Percentiles rank a stretch among this genome's conserved stretches.
Conservation (phyloP, 495 filamentous ascomycete genomes). For the Podospora tetraspora region DNA sequence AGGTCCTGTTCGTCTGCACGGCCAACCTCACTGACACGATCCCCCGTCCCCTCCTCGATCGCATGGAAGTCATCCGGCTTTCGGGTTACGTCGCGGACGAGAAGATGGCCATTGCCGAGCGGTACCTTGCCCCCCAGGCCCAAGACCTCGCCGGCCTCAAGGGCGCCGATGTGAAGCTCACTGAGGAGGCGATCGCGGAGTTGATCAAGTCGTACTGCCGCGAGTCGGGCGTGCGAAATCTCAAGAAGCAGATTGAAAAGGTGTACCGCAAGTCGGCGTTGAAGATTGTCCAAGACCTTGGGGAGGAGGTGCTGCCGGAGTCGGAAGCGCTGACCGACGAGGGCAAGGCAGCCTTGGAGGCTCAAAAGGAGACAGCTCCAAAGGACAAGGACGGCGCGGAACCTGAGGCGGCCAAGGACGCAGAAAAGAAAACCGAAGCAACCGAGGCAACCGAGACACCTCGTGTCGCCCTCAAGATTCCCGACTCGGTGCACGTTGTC, state of each 20-base stretch:
- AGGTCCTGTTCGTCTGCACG: conserved; percentile 98
- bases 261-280: conserved; percentile 95
- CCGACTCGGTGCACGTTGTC: conserved; percentile 76
- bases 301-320: conserved; percentile 79
- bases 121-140: conserved; percentile 84
- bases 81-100: conserved; percentile 97
- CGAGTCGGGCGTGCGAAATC: conserved; percentile 91
- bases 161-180: conserved; percentile 79
- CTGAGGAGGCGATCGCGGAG: conserved; percentile 82
- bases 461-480: conserved; percentile 75
- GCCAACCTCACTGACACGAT: conserved; percentile 99
- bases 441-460: conserved; percentile 63
- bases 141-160: conserved; percentile 88
- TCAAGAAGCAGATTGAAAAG: conserved; percentile 99
- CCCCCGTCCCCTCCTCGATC: conserved; percentile 85
- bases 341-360: conserved; percentile 75
- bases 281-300: conserved; percentile 93
- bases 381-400: conserved; percentile 16
- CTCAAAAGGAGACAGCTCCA: conserved; percentile 19
- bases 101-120: conserved; percentile 97
- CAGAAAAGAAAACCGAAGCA: conserved; percentile 31
- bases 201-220: conserved; percentile 98
- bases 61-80: conserved; percentile 97
- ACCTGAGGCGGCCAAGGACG: conserved; percentile 8
- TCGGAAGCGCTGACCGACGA: conserved; percentile 79